phyloP scores from a whole-genome alignment of 108 stramenopile species.

The Skeletonema grethae region DNA sequence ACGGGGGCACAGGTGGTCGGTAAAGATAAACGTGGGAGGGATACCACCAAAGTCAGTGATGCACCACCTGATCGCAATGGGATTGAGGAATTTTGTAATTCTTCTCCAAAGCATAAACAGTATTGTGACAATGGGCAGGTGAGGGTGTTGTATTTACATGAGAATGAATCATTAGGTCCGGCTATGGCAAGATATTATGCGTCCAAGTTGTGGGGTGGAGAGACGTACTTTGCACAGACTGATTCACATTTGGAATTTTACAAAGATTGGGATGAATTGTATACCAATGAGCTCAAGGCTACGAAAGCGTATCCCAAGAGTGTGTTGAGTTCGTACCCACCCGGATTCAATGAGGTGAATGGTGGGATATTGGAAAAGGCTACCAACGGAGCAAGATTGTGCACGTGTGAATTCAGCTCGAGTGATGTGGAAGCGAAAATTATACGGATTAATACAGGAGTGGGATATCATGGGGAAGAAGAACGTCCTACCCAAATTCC shows the following conservation, averaged over 20 bases:
- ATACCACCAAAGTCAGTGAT: slow-evolving; percentile 61
- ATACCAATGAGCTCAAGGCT: slow-evolving; percentile 61
- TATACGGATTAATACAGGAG: slow-evolving; percentile 68
- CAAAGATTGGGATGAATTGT: slow-evolving; percentile 79
- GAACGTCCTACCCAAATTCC: slow-evolving; percentile 44
- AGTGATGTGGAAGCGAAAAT: slow-evolving; percentile 79
- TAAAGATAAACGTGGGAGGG: slow-evolving; percentile 53
- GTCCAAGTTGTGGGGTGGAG: slow-evolving; percentile 93
- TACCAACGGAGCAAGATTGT: slow-evolving; percentile 64
- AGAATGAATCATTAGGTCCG: slow-evolving; percentile 90
- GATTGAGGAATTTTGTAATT: slow-evolving; percentile 74
- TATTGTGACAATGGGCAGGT: slow-evolving; percentile 79
- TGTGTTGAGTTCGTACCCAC: slow-evolving; percentile 84
- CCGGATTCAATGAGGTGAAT: slow-evolving; percentile 56
- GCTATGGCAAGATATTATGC: slow-evolving; percentile 91
- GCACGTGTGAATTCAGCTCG: slow-evolving; percentile 59
- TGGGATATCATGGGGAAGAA: slow-evolving; percentile 38
- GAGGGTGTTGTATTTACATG: slow-evolving; percentile 83
- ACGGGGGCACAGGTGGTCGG: slow-evolving; percentile 84
- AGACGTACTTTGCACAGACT: slow-evolving; percentile 90
- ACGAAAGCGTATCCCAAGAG: slow-evolving; percentile 69
- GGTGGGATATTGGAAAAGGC: slow-evolving; percentile 14
- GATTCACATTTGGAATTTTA: slow-evolving; percentile 89
- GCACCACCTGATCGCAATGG: slow-evolving; percentile 83
- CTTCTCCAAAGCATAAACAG: slow-evolving; percentile 33